Evolutionary conservation across 179 eudicot genomes (phyloP), one percentile per base, ranked within the genome.

Genomic region (Patellifolia procumbens): DNA sequence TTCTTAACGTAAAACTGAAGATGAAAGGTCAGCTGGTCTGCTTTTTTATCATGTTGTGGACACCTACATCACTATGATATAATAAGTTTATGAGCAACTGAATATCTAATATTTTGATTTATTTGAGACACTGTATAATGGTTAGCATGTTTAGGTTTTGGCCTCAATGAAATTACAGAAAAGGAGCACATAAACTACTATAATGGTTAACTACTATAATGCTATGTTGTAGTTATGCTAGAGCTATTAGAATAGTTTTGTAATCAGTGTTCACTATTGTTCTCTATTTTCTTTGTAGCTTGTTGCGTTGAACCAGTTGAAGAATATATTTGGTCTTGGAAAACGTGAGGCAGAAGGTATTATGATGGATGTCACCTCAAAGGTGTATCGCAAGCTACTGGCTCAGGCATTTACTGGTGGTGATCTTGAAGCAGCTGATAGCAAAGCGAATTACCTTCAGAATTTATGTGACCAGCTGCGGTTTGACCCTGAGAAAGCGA

Each of bases 401-500:
- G 85, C 87, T 70, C 91, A 91, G 74, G 86, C 97, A 65, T 92
- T 94, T 76, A 84, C 96, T 68, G 79, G 87, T 46, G 98, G 98
- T 70, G 85, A 83, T 70, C 81, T 94, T 76, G 92, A 83, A 74
- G 87, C 89, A 58, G 94, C 93, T 73, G 89, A 85, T 26, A 94
- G 98, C 80, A 94, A 94, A 89, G 98, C 98, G 20, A 92, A 87
- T 60, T 90, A 86, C 77, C 97, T 94, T 80, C 96, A 94, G 77
- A 83, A 79, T 67, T 87, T 94, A 26, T 94, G 98, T 80, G 94
- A 94, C 72, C 92, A 87, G 76, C 73, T 94, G 85, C 86, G 74
- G 65, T 89, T 94, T 73, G 96, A 94, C 83, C 89, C 97, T 13
- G 85, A 88, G 83, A 94, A 90, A 69, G 98, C 98, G 26, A 80